Base-by-base conservation (phyloP, 2,329 filamentous ascomycete species). In the Fusarium sp. region DNA sequence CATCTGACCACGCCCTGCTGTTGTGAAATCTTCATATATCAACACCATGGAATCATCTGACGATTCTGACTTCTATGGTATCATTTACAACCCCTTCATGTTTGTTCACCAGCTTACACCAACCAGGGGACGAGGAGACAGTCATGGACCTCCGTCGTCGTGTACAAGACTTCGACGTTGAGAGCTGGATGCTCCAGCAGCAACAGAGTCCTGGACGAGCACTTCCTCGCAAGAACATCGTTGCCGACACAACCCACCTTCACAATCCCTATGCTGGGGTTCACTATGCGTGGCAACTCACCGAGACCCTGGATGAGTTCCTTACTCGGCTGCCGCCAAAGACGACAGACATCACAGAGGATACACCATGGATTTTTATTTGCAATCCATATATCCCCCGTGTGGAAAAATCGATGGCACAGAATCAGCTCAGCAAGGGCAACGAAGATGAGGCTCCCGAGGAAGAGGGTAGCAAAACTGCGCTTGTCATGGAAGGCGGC, bases 321-420 rank as follows among this genome's bases (percentile, higher is more conserved):
- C 79, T 96, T 3, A 62, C 80, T 10, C 88, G 93, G 10, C 82
- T 94, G 0, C 91, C 91, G 0, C 92, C 93, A 0, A 84, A 85
- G 5, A 90, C 85, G 2, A 92, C 89, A 2, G 78, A 82, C 4
- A 76, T 80, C 5, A 79, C 77, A 2, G 73, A 73, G 1, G 70
- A 80, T 1, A 83, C 85, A 4, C 85, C 86, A 0, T 96, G 92
- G 91, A 93, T 97, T 47, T 94, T 87, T 81, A 87, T 92, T 42
- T 86, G 85, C 53, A 93, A 93, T 76, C 91, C 91, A 0, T 85
- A 86, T 73, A 82, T 81, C 63, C 74, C 76, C 5, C 77, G 79
- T 7, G 79, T 78, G 17, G 67, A 74, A 44, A 82, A 77, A 59
- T 64, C 59, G 9, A 70, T 74, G 28, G 76, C 77, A 7, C 66